Evolutionary conservation across 2,329 filamentous ascomycete species (phyloP).

Genomic region (Diaporthe vaccinii): DNA sequence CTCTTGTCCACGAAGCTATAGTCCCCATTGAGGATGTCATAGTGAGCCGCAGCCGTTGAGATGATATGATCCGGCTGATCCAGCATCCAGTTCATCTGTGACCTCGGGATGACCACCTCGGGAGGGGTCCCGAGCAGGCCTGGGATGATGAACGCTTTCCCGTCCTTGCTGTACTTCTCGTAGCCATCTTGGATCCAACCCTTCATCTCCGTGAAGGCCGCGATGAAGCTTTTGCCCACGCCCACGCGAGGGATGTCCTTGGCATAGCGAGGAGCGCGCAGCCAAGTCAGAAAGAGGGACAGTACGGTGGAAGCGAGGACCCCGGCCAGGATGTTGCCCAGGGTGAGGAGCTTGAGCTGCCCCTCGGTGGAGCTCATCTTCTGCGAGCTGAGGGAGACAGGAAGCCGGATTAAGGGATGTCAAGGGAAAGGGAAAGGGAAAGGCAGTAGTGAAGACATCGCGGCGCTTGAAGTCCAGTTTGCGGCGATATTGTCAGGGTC

Average conservation of each 20-base stretch:
- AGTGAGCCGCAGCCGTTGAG: slow-evolving; percentile 57
- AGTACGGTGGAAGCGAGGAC: background rate
- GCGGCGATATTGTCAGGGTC: background rate
- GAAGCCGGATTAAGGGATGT: background rate
- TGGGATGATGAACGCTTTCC: slow-evolving; percentile 57
- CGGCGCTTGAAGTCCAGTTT: background rate
- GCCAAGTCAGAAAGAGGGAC: slow-evolving; percentile 29
- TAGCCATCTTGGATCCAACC: slow-evolving; percentile 30
- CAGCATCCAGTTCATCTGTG: slow-evolving; percentile 61
- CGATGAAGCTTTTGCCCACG: slow-evolving; percentile 29
- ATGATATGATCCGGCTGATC: slow-evolving; percentile 60
- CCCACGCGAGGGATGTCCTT: slow-evolving; percentile 32
- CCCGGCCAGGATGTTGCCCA: slow-evolving; percentile 16
- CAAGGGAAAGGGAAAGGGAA: background rate
- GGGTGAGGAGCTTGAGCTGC: slow-evolving; percentile 16
- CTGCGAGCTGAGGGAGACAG: too few relatives aligned
- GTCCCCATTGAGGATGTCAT: slow-evolving; percentile 52
- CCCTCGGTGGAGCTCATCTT: slow-evolving; percentile 19
- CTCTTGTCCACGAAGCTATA: slow-evolving; percentile 59
- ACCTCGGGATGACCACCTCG: slow-evolving; percentile 60
- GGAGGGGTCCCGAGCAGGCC: slow-evolving; percentile 55
- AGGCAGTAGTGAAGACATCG: background rate
- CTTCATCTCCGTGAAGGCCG: slow-evolving; percentile 27
- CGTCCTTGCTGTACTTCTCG: slow-evolving; percentile 56
- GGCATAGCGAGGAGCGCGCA: slow-evolving; percentile 30